phyloP scores from a whole-genome alignment of 2,329 filamentous ascomycete species.

The Fusarium sp. region DNA sequence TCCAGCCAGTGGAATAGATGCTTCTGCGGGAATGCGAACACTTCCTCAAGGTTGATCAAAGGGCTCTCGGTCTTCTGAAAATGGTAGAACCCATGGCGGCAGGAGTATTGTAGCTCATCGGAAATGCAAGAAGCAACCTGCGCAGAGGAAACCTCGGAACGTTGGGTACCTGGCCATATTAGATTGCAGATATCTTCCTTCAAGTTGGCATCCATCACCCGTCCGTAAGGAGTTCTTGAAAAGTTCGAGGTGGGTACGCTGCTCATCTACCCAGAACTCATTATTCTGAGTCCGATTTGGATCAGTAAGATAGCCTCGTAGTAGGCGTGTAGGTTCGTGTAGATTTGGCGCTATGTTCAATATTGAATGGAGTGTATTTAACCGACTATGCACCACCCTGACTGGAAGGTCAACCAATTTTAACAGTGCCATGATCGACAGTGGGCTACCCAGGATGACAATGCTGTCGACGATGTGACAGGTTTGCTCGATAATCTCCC shows the following conservation, averaged over 20 bases:
- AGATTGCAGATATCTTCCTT: not conserved
- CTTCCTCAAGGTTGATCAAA: not conserved
- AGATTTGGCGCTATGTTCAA: not conserved
- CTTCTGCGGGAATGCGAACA: not conserved
- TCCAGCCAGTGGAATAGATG: not conserved
- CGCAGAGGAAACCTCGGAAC: not conserved
- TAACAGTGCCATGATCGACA: not conserved
- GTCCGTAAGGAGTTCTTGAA: not conserved
- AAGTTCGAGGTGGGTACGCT: not conserved
- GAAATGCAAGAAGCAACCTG: not conserved
- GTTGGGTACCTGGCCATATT: not conserved
- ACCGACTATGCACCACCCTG: not conserved
- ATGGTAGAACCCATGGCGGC: slow-evolving; percentile 47
- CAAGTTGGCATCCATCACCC: not conserved
- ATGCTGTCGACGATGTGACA: not conserved
- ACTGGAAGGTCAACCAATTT: not conserved
- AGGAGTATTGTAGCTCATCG: slow-evolving; percentile 6
- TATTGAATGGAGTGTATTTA: not conserved
- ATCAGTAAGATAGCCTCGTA: not conserved
- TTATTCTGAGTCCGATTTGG: not conserved
- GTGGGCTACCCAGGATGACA: not conserved
- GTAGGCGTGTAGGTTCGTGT: not conserved
- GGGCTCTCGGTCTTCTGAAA: too few relatives aligned
- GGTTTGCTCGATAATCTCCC: not conserved
- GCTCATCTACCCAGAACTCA: not conserved